Base-by-base conservation (phyloP, 2,329 filamentous ascomycete species). In the Pseudogymnoascus sp. region DNA sequence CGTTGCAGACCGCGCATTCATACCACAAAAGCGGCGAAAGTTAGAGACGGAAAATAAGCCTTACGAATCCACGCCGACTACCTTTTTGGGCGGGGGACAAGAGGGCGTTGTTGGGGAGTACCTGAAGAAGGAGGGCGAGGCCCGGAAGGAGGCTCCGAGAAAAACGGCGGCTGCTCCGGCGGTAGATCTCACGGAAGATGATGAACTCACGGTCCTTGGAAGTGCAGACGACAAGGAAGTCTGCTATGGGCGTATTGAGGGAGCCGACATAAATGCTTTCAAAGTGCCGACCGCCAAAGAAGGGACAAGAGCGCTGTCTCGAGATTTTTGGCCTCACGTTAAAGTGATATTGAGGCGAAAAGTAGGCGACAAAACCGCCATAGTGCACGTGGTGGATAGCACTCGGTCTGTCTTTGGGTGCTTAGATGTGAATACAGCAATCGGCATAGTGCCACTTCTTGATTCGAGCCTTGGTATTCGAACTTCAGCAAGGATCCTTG, bases 211-310 rank as follows among this genome's bases (percentile, higher is more conserved):
- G 3, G 74, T 81, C 18, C 76, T 85, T 36, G 79, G 80, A 41
- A 81, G 89, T 61, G 79, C 84, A 30, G 81, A 78, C 53, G 80
- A 85, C 18, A 83, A 90, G 69, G 85, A 90, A 68, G 87, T 95
- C 3, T 95, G 90, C 74, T 91, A 89, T 69, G 91, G 91, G 41
- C 88, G 88, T 74, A 74, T 95, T 18, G 85, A 90, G 60, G 81
- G 80, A 15, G 82, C 85, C 2, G 82, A 77, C 60, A 77, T 94
- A 41, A 84, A 86, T 64, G 88, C 87, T 63, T 80, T 84, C 67
- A 76, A 78, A 36, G 83, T 93, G 1, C 91, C 90, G 1, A 82
- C 80, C 2, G 84, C 86, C 0, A 90, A 86, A 67, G 84, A 87
- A 1, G 81, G 81, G 30, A 78, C 80, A 22, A 79, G 83, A 62